Evolutionary conservation across 805 yeast genomes (phyloP).

Genomic region (Brettanomyces sp.): DNA sequence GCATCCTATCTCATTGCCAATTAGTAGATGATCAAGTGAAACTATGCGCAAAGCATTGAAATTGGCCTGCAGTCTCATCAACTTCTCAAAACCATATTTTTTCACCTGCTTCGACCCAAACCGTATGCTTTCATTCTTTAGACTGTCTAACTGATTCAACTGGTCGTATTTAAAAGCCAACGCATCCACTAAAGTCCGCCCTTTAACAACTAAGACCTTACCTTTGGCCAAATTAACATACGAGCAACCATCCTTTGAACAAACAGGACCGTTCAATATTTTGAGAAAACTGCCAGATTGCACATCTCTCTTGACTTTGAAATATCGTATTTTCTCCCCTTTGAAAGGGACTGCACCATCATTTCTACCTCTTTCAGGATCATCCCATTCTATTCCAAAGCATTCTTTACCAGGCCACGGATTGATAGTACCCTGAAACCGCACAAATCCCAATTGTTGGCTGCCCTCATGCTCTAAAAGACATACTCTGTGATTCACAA

Average conservation of each 20-base stretch:
- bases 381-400: slow-evolving; percentile 84
- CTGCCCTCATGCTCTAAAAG: slow-evolving; percentile 17
- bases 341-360: slow-evolving; percentile 49
- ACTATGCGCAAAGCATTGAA: slow-evolving; percentile 35
- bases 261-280: not conserved
- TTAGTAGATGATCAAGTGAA: slow-evolving; percentile 37
- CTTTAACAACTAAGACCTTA: slow-evolving; percentile 11
- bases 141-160: slow-evolving; percentile 6
- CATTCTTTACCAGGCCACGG: slow-evolving; percentile 53
- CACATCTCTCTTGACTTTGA: slow-evolving; percentile 25
- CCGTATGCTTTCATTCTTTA: slow-evolving; percentile 21
- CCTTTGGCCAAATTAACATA: slow-evolving; percentile 18
- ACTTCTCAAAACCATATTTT: slow-evolving; percentile 55
- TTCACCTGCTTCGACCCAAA: slow-evolving; percentile 53
- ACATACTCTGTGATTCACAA: slow-evolving; percentile 19
- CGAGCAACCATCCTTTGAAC: not conserved
- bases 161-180: slow-evolving; percentile 1
- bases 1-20: slow-evolving; percentile 18
- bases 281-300: slow-evolving; percentile 61
- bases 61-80: slow-evolving; percentile 39
- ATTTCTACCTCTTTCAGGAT: slow-evolving; percentile 48
- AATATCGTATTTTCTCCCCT: slow-evolving; percentile 32
- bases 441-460: slow-evolving; percentile 47
- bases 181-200: slow-evolving; percentile 42
- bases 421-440: slow-evolving; percentile 50